phyloP scores from a whole-genome alignment of 2,329 filamentous ascomycete species.

The Fusarium sp. region DNA sequence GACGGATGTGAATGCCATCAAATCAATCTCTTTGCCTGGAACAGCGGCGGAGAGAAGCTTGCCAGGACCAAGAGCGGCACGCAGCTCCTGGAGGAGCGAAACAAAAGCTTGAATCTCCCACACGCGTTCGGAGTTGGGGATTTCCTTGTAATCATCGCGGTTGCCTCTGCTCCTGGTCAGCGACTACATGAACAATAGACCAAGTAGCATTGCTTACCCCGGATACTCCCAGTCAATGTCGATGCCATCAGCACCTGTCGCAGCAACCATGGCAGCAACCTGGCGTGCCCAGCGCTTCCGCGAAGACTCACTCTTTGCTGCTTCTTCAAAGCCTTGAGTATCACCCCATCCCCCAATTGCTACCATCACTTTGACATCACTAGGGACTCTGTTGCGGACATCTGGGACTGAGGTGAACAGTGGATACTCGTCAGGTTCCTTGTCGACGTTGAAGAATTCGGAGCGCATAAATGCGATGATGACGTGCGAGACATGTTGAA shows the following conservation, averaged over 20 bases:
- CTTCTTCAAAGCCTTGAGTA: slow-evolving; percentile 71
- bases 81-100: slow-evolving; percentile 69
- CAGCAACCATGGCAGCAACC: slow-evolving; percentile 71
- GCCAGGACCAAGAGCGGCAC: slow-evolving; percentile 65
- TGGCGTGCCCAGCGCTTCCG: slow-evolving; percentile 73
- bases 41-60: slow-evolving; percentile 77
- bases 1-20: slow-evolving; percentile 74
- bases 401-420: slow-evolving; percentile 66
- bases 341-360: slow-evolving; percentile 84
- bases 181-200: background rate
- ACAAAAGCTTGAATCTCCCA: slow-evolving; percentile 75
- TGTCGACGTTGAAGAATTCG: slow-evolving; percentile 62
- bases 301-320: slow-evolving; percentile 64
- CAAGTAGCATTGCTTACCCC: slow-evolving; percentile 54
- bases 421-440: slow-evolving; percentile 58
- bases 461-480: slow-evolving; percentile 70
- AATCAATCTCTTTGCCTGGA: slow-evolving; percentile 72
- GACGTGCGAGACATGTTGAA: slow-evolving; percentile 67
- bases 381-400: slow-evolving; percentile 62
- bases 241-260: slow-evolving; percentile 73
- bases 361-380: slow-evolving; percentile 73
- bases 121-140: slow-evolving; percentile 70
- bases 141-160: slow-evolving; percentile 75
- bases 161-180: slow-evolving; percentile 66
- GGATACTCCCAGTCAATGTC: slow-evolving; percentile 77